Evolutionary conservation across 1,284 basidiomycete genomes (phyloP), one percentile per base, ranked within the genome.

Genomic region (Cryptococcus hybrid): DNA sequence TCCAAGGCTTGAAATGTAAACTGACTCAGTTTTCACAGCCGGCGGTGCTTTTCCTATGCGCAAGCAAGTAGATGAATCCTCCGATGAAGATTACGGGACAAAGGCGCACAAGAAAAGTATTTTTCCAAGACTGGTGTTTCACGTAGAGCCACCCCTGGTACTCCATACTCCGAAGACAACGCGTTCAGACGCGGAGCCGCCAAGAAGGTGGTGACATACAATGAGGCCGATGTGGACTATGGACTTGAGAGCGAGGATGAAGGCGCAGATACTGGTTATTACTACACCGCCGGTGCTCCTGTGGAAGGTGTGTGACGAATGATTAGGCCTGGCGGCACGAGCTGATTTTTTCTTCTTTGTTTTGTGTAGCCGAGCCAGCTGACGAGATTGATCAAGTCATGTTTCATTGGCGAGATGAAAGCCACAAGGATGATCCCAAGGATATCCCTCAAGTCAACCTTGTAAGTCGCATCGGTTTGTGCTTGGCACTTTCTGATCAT

Each of bases 331-430:
- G 50, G 37, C 18, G 34, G 4, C 37, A 30, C 2, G 3, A 39
- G 3, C 18, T 30, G 30, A 30, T 30, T 30, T 30, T 3, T 30
- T 30, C 30, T 30, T 30, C 3, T 30, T 24, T 24, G 24, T 24
- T 30, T 30, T 30, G 2, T 30, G 30, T 30, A 61, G 67, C 56
- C 44, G 69, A 60, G 9, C 60, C 54, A 18, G 64, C 63, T 58
- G 90, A 94, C 64, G 92, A 95, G 77, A 93, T 95, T 51, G 92
- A 95, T 77, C 84, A 85, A 39, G 91, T 95, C 39, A 82, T 92
- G 46, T 85, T 84, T 43, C 91, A 93, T 70, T 82, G 81, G 69
- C 84, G 92, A 65, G 89, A 94, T 65, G 92, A 94, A 71, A 86
- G 85, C 36, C 84, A 84, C 55, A 84, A 88, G 69, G 78, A 83